Evolutionary conservation across 345 rosid genomes (phyloP), one percentile per base, ranked within the genome.

Genomic region (Lepidium africanum): DNA sequence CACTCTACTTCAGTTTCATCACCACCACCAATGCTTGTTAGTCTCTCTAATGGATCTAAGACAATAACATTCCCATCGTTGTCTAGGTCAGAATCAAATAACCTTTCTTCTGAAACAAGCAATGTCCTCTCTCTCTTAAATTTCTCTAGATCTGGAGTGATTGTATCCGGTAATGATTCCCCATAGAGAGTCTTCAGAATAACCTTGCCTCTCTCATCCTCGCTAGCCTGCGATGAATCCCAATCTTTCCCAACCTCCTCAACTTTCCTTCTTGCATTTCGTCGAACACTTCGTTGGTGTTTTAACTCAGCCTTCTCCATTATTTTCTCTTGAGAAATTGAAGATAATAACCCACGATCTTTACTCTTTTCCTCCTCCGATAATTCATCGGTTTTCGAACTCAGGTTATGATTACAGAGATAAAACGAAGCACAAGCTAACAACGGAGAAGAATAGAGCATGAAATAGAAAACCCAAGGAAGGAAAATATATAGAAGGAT

Each of bases 381-480:
- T 59, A 27, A 12, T 35, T 43, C 59, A 37, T 8, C 21, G 1
- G 7, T 37, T 32, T 74, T 69, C 17, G 46, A n/a, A 65, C 49
- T 59, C 52, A 57, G 30, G 66, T 17, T 16, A 57, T 76, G 79
- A 40, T 50, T 61, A 21, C 73, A 69, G 30, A 81, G 47, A 19
- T 59, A 69, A 57, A 80, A 65, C 19, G 55, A 47, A 38, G 79
- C 63, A 79, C 72, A 78, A 40, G 73, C 68, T 10, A 86, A n/a
- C 39, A 86, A 23, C 0, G 91, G 91, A 46, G 79, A 71, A 70
- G 83, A 57, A 51, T 51, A 89, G 51, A 87, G 23, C 78, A 89
- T 30, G 63, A 81, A 17, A 70, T 41, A 73, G 82, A 94, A 87
- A 63, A 83, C 54, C 40, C 77, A 73, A 25, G 96, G 93, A 59